Evolutionary conservation across 176 grass and related monocot species (phyloP).

Genomic region (Musa itinerans): DNA sequence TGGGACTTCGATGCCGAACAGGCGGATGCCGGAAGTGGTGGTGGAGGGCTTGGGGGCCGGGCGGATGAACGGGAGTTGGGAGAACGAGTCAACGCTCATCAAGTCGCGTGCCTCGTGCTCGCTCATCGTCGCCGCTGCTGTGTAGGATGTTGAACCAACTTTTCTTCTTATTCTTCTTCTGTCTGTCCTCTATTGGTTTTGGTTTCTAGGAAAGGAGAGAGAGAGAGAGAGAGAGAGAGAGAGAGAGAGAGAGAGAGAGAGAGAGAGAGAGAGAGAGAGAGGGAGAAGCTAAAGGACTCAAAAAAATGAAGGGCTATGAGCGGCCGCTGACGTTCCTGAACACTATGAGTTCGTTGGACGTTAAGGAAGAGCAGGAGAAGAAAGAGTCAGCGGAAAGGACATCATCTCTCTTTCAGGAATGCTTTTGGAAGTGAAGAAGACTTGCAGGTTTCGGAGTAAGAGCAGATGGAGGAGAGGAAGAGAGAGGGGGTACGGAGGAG

Average conservation of each 20-base stretch:
- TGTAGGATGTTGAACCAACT: too few relatives aligned
- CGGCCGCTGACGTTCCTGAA: too few relatives aligned
- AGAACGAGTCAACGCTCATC: slow-evolving; percentile 66
- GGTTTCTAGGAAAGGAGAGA: not conserved
- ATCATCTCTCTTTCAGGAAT: too few relatives aligned
- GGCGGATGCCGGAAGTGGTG: slow-evolving; percentile 34
- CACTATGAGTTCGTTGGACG: not conserved
- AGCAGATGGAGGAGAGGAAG: not conserved
- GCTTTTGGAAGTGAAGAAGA: too few relatives aligned
- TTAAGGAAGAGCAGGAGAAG: not conserved
- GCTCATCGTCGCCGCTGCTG: slow-evolving; percentile 30
- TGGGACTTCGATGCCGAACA: slow-evolving; percentile 79
- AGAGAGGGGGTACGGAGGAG: not conserved
- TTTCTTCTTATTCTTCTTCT: too few relatives aligned
- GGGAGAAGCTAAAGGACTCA: too few relatives aligned
- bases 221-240: not conserved
- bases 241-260: too few relatives aligned
- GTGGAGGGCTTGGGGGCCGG: slow-evolving; percentile 22
- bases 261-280: too few relatives aligned
- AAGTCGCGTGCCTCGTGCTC: slow-evolving; percentile 46
- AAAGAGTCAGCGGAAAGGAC: not conserved
- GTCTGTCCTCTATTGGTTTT: too few relatives aligned
- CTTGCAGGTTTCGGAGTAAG: not conserved
- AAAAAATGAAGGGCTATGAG: too few relatives aligned
- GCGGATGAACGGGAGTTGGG: slow-evolving; percentile 64